These are phyloP conservation scores for Clarireedia paspali DNA, from an alignment of 2,329 filamentous ascomycete species.

Conservation along the genomic window DNA sequence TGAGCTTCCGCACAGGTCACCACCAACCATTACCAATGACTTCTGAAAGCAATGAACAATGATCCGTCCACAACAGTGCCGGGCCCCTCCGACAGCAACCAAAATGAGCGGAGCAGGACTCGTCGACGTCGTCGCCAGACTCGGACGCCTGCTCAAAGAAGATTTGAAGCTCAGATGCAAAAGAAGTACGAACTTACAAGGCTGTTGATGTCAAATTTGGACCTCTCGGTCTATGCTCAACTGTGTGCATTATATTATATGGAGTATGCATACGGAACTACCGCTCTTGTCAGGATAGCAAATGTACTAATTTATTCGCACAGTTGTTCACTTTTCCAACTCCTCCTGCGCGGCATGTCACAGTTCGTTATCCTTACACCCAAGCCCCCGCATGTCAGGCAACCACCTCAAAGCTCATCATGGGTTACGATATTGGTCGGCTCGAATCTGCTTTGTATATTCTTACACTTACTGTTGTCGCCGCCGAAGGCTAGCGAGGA, in stretches of 20 bases:
- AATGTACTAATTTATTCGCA: constrained; percentile 7
- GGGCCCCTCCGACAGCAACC: constrained; percentile 20
- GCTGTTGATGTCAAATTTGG: constrained; percentile 52
- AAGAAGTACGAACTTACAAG: constrained; percentile 49
- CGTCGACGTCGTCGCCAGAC: neutral
- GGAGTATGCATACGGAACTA: constrained; percentile 44
- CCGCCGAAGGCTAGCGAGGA: constrained; percentile 51
- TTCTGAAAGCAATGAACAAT: constrained; percentile 42
- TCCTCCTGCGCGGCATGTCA: constrained; percentile 49
- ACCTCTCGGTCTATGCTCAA: constrained; percentile 57
- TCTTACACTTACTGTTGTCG: constrained; percentile 49
- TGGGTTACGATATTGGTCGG: constrained; percentile 51
- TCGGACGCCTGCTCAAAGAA: constrained; percentile 21
- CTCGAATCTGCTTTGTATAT: constrained; percentile 52
- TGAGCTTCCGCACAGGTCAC: constrained; percentile 11
- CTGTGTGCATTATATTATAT: constrained; percentile 61
- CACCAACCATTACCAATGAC: constrained; percentile 23
- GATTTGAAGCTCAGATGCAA: constrained; percentile 37
- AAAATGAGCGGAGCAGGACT: neutral
- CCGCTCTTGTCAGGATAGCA: neutral
- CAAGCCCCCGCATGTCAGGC: constrained; percentile 44
- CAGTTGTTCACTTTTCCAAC: constrained; percentile 58
- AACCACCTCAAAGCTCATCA: constrained; percentile 45
- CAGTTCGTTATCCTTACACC: constrained; percentile 60
- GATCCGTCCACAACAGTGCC: constrained; percentile 35